Conservation (phyloP, 768 basidiomycete genomes). For the Suillus lakei region DNA sequence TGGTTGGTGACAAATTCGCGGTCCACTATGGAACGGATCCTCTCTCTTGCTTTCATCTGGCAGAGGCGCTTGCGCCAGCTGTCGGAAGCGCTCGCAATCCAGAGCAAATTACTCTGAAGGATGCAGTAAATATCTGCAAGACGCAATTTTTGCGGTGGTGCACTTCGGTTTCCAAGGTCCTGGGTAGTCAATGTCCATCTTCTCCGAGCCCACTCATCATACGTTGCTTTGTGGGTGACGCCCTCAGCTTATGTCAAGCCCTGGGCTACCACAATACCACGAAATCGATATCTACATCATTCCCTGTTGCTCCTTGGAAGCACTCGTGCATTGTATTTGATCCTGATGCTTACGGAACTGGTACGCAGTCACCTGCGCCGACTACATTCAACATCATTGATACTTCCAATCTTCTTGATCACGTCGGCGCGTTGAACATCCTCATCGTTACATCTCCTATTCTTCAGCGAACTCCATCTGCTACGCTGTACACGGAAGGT, state of each 20-base stretch:
- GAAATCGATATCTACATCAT: slow-evolving; percentile 18
- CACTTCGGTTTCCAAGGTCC: slow-evolving; percentile 18
- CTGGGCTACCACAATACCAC: slow-evolving; percentile 17
- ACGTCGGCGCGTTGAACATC: slow-evolving; percentile 35
- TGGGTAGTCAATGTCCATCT: slow-evolving; percentile 9
- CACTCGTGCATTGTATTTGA: slow-evolving; percentile 27
- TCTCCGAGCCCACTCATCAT: slow-evolving; percentile 18
- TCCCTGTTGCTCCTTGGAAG: slow-evolving; percentile 28
- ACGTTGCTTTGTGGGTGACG: slow-evolving; percentile 37
- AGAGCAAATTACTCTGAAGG: neutral
- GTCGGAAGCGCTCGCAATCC: neutral
- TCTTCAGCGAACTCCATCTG: slow-evolving; percentile 24
- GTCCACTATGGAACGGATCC: slow-evolving; percentile 37
- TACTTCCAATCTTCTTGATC: slow-evolving; percentile 32
- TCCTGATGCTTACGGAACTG: slow-evolving; percentile 20
- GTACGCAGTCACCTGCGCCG: slow-evolving; percentile 25
- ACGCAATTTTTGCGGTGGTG: slow-evolving; percentile 33
- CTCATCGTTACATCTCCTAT: slow-evolving; percentile 27
- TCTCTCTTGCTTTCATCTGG: slow-evolving; percentile 36
- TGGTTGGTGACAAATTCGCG: slow-evolving; percentile 22
- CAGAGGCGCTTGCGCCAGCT: slow-evolving; percentile 26
- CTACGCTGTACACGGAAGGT: slow-evolving; percentile 34
- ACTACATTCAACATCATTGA: slow-evolving; percentile 32
- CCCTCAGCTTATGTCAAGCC: slow-evolving; percentile 32
- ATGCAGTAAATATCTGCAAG: slow-evolving; percentile 7